Evolutionary conservation across 2,329 filamentous ascomycete species (phyloP), one percentile per base, ranked within the genome.

Genomic region (Claviceps pazoutovae): DNA sequence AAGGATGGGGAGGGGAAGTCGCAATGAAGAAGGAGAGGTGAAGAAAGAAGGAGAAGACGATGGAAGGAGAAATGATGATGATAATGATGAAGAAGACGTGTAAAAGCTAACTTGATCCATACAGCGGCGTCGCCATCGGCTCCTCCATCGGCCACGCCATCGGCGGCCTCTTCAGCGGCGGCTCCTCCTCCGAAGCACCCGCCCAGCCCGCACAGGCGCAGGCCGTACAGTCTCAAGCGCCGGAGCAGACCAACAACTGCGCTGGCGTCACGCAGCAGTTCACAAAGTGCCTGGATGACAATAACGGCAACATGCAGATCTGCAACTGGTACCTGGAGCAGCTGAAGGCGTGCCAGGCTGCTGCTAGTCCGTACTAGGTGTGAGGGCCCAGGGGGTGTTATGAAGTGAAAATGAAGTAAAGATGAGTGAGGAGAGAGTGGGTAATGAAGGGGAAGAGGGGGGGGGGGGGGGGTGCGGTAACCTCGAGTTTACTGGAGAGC

Each of bases 261-360:
- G 81, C 82, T 57, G 80, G 76, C 51, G 88, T 93, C 61, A 82
- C 89, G 51, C 81, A 83, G 70, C 81, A 79, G 71, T 97, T 98
- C 78, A 90, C 88, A 63, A 85, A 84, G 74, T 98, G 93, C 78
- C 85, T 98, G 84, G 90, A 97, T 69, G 87, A 97, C 65, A 86
- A 98, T 70, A 75, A 82, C 66, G 93, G 93, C 60, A 89, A 93
- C 72, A 82, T 98, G 84, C 84, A 85, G 66, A 94, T 96, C 66
- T 98, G 93, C 74, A 86, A 86, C 60, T 98, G 91, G 90, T 98
- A 98, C 70, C 74, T 98, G 62, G 93, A 98, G 69, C 91, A 98
- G 79, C 77, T 98, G 70, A 91, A 90, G 78, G 85, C 86, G 52
- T 91, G 86, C 77, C 86, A 91, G 75, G 73, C 79, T 58, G 86